Base-by-base conservation (phyloP, 2,329 filamentous ascomycete species). In the Colletotrichum navitas region DNA sequence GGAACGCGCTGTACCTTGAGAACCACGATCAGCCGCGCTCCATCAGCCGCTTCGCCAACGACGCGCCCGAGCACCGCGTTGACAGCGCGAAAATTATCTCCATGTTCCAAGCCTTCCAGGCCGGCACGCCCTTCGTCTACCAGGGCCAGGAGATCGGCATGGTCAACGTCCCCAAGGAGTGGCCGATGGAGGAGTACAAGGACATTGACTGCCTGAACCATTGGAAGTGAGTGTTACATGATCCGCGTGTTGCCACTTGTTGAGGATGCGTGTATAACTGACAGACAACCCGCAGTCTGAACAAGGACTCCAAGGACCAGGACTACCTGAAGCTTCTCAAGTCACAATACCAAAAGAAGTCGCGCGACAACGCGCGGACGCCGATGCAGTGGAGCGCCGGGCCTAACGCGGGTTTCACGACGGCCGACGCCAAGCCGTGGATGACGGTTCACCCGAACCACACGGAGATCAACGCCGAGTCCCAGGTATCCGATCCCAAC, bases 71-170 rank as follows among this genome's bases (percentile, higher is more conserved):
- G 75, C 79, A 86, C 74, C 83, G 88, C 12, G 79, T 80, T 11
- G 77, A 81, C 8, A 86, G 87, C 24, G 87, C 87, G 12, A 92
- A 92, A 80, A 85, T 91, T 79, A 81, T 92, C 21, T 86, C 89
- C 26, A 82, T 87, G 11, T 85, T 90, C 72, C 83, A 90, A 69
- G 84, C 83, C 3, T 82, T 89, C 61, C 87, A 91, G 73, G 84
- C 87, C 2, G 91, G 90, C 21, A 92, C 91, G 0, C 83, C 90
- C 0, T 92, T 91, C 76, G 81, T 92, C n/a, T 92, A 91, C 77
- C 90, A 92, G 78, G 91, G 91, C 16, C 89, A 93, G 77, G 91
- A 93, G 79, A 83, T 92, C 43, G 91, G 89, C 24, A 91, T 92
- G 87, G 83, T 85, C 43, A 92, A 92, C 75, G 84, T 91, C 26